Evolutionary conservation across 257 asterid species (phyloP).

Genomic region (Scutellaria barbata): DNA sequence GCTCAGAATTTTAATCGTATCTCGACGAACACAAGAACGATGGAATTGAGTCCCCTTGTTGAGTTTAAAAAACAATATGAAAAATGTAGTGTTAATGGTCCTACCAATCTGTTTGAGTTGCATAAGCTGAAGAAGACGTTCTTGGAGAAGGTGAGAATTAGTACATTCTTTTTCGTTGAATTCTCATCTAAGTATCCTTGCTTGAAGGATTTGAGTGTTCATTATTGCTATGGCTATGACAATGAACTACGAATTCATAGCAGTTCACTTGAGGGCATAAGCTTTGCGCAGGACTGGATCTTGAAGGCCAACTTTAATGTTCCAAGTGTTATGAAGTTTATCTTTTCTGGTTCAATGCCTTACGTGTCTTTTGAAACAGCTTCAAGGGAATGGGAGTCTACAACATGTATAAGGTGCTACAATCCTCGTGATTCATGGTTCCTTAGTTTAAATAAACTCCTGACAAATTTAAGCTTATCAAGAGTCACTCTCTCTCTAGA

Average conservation of each 20-base stretch:
- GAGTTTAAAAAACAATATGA: not conserved
- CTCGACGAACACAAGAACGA: not conserved
- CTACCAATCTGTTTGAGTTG: not conserved
- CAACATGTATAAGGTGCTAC: not conserved
- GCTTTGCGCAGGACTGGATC: not conserved
- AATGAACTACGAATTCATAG: not conserved
- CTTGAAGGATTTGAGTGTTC: conserved; percentile 22
- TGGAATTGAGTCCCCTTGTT: not conserved
- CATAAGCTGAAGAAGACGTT: not conserved
- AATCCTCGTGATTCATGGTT: not conserved
- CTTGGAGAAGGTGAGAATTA: not conserved
- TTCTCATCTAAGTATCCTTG: conserved; percentile 22
- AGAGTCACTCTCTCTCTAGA: conserved; percentile 14
- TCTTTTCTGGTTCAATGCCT: not conserved
- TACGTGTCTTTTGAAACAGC: not conserved
- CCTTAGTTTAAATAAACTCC: not conserved
- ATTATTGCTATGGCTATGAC: not conserved
- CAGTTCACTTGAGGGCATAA: conserved; percentile 15
- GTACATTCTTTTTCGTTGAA: not conserved
- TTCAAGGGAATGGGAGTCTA: conserved; percentile 20
- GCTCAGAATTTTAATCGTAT: too few relatives aligned
- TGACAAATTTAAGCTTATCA: conserved; percentile 3
- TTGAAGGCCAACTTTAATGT: conserved; percentile 26
- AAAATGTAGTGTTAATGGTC: too few relatives aligned
- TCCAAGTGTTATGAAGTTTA: conserved; percentile 19